These are phyloP conservation scores for Pleodorina starrii DNA, from an alignment of 139 green algal genomes.

Conservation along the genomic window DNA sequence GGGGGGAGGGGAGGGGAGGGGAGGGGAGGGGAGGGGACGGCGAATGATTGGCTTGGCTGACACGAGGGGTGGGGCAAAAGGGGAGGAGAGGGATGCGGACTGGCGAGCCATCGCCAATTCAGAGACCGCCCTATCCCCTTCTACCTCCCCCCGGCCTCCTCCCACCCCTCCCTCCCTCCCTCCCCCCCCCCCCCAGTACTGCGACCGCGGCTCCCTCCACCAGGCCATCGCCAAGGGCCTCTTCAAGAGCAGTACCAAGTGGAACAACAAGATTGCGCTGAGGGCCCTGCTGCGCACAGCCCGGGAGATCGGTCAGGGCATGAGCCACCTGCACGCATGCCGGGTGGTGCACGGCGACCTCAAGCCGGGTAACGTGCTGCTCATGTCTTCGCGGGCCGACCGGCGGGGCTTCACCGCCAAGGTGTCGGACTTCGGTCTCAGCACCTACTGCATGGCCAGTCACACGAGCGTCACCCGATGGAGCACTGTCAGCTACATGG, in stretches of 20 bases:
- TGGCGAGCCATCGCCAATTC: too few species aligned
- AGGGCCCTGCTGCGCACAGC: slow-evolving; percentile 56
- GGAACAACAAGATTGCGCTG: slow-evolving; percentile 54
- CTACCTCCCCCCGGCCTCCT: neutral
- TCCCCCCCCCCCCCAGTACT: slow-evolving; percentile 28
- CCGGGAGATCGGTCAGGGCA: slow-evolving; percentile 57
- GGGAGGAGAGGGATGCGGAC: too few species aligned
- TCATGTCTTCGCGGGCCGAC: slow-evolving; percentile 48
- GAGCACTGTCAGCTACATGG: slow-evolving; percentile 53
- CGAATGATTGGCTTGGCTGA: neutral
- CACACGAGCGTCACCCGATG: slow-evolving; percentile 49
- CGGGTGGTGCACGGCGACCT: slow-evolving; percentile 53
- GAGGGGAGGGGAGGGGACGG: neutral
- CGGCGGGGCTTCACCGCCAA: slow-evolving; percentile 52
- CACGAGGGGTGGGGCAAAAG: neutral
- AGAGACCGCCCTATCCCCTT: neutral
- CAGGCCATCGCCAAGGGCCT: slow-evolving; percentile 52
- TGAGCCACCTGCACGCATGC: slow-evolving; percentile 53
- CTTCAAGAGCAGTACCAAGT: slow-evolving; percentile 46
- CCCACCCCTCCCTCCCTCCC: neutral
- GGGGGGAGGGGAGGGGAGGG: neutral
- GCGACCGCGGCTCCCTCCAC: slow-evolving; percentile 50
- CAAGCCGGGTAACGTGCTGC: slow-evolving; percentile 58
- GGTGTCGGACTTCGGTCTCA: slow-evolving; percentile 56
- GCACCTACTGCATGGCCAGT: slow-evolving; percentile 49